Percentiles rank a stretch among this genome's conserved stretches.
Conservation (phyloP, 768 basidiomycete genomes). For the Pisolithus albus region DNA sequence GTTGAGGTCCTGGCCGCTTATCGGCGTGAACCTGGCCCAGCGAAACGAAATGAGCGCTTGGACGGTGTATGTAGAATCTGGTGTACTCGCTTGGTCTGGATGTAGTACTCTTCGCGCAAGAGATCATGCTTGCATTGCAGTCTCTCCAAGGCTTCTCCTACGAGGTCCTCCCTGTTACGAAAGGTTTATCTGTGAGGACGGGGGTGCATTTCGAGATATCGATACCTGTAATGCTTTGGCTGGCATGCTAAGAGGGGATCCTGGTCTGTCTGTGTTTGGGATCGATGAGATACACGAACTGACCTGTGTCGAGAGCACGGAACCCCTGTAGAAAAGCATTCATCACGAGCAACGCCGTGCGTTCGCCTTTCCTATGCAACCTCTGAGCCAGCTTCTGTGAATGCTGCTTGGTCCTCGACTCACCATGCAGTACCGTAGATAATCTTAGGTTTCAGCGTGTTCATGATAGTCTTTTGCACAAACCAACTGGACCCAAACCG, state of each 20-base stretch:
- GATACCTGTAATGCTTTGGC: constrained; percentile 61
- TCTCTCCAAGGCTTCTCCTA: constrained; percentile 62
- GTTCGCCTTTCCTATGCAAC: constrained; percentile 63
- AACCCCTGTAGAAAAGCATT: constrained; percentile 73
- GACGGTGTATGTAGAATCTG: neutral
- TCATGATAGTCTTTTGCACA: constrained; percentile 13
- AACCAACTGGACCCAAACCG: neutral
- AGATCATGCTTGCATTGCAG: constrained; percentile 53
- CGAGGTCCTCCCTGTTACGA: constrained; percentile 63
- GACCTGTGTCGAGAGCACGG: constrained; percentile 78
- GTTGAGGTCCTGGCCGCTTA: constrained; percentile 62
- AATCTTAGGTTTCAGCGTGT: constrained; percentile 34
- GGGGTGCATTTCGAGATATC: neutral
- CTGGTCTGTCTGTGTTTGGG: neutral
- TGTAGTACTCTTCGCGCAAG: constrained; percentile 61
- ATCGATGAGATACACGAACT: constrained; percentile 12
- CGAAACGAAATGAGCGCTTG: neutral
- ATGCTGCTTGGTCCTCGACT: constrained; percentile 9
- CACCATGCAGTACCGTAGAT: constrained; percentile 63
- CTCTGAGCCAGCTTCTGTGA: neutral
- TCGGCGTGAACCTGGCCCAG: constrained; percentile 58
- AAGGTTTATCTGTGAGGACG: neutral
- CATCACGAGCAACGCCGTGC: constrained; percentile 60
- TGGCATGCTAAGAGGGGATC: constrained; percentile 46
- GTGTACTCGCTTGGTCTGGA: constrained; percentile 68